Evolutionary conservation across 2,329 filamentous ascomycete species (phyloP), one percentile per base, ranked within the genome.

Genomic region (Ascocoryne sarcoides): DNA sequence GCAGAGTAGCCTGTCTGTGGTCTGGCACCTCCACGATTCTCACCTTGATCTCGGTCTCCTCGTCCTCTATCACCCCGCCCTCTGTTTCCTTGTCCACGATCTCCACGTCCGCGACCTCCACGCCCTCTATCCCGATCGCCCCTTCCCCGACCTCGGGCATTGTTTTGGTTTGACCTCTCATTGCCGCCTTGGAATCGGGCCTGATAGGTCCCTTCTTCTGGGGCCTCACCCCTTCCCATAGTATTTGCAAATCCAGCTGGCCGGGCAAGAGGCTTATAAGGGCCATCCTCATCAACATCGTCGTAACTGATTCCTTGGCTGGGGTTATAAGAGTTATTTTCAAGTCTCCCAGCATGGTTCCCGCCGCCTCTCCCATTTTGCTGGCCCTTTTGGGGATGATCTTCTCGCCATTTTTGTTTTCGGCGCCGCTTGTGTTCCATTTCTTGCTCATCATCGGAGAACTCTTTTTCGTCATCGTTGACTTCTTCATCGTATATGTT

Each of bases 391-490:
- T 67, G 68, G 44, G 57, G 62, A 15, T 69, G 66, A 53, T 73
- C 76, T 62, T 82, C 63, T 7, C 69, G 66, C 52, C 73, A 78
- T 64, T 81, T 82, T 47, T 79, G 72, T 63, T 88, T 88, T 38
- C 77, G 54, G 44, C 73, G 71, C 42, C 75, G 68, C 65, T 83
- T 93, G 59, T 87, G 78, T 53, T 88, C 85, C 5, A 83, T 82
- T 62, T 98, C 92, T 52, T 85, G 84, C 63, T 98, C 92, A 55
- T 98, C 92, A 52, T 98, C 92, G 0, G 90, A 95, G 60, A 96
- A 96, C 58, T 96, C 92, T 52, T 87, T 75, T 59, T 96, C 90
- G 28, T 94, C 85, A 21, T 84, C 82, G 12, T 67, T 79, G 5
- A 88, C 74, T 64, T 96, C 90, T 61, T 98, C 92, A 52, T 96